Evolutionary conservation across 1,284 basidiomycete species (phyloP).

Genomic region (Trametes versicolor): DNA sequence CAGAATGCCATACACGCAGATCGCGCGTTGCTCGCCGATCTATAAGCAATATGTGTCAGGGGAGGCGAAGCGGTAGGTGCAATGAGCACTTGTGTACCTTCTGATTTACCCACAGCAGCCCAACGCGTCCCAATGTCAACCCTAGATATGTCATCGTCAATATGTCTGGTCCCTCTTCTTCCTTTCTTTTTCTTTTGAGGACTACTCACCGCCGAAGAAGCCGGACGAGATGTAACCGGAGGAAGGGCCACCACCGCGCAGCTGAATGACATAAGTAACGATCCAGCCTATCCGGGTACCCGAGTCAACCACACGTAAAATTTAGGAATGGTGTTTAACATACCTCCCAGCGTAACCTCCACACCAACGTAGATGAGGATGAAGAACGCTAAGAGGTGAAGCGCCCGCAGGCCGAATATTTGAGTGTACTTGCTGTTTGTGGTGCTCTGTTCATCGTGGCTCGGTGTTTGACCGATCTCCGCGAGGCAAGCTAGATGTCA

Average conservation of each 20-base stretch:
- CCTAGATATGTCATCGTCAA: constrained; percentile 38
- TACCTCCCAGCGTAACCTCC: constrained; percentile 59
- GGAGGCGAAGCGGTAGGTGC: not conserved
- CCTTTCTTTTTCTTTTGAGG: not conserved
- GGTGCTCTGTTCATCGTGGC: constrained; percentile 28
- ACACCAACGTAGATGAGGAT: constrained; percentile 57
- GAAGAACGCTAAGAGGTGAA: constrained; percentile 57
- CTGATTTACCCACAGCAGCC: constrained; percentile 60
- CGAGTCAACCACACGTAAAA: not conserved
- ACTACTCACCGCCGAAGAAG: constrained; percentile 45
- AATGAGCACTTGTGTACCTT: constrained; percentile 43
- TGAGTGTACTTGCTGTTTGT: constrained; percentile 49
- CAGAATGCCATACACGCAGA: constrained; percentile 50
- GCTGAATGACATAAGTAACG: constrained; percentile 59
- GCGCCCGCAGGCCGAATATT: constrained; percentile 48
- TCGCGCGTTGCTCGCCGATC: constrained; percentile 54
- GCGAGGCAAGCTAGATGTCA: constrained; percentile 44
- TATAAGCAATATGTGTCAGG: constrained; percentile 19
- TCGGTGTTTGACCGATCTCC: constrained; percentile 44
- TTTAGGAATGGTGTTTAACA: not conserved
- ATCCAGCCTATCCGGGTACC: constrained; percentile 53
- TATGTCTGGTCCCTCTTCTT: not conserved
- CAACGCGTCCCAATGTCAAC: constrained; percentile 55
- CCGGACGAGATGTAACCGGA: constrained; percentile 62
- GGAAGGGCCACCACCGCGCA: constrained; percentile 56